Evolutionary conservation across 495 filamentous ascomycete genomes (phyloP).

Genomic region (Letharia lupina): DNA sequence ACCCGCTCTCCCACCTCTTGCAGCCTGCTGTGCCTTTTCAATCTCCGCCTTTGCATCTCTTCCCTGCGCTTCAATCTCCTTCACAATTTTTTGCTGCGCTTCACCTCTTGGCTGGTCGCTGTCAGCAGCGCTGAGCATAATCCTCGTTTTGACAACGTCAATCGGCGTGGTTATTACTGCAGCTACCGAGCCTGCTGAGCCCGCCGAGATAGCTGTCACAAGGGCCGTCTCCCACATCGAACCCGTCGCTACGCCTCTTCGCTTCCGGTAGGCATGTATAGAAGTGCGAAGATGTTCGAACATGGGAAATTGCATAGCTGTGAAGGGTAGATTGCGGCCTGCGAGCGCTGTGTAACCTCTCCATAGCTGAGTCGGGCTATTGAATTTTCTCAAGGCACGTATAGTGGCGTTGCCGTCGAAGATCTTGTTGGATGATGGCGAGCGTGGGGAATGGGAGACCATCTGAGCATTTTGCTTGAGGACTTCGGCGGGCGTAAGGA

Average conservation of each 20-base stretch:
- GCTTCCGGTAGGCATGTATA: slow-evolving; percentile 35
- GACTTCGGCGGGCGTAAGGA: slow-evolving; percentile 84
- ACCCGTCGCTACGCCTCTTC: slow-evolving; percentile 20
- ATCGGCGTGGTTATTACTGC: slow-evolving; percentile 70
- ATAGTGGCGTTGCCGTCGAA: slow-evolving; percentile 39
- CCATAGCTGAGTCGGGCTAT: slow-evolving; percentile 55
- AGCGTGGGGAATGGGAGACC: slow-evolving; percentile 21
- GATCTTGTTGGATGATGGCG: slow-evolving; percentile 10
- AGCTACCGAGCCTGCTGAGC: slow-evolving; percentile 57
- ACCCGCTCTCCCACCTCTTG: slow-evolving; percentile 65
- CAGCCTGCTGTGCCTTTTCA: slow-evolving; percentile 53
- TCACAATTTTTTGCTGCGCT: slow-evolving; percentile 17
- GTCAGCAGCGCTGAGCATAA: slow-evolving; percentile 53
- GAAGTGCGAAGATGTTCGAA: slow-evolving; percentile 58
- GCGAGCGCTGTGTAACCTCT: slow-evolving; percentile 72
- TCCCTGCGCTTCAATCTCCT: slow-evolving; percentile 40
- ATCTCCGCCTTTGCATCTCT: slow-evolving; percentile 28
- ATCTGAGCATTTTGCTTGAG: slow-evolving; percentile 93
- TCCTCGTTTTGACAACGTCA: slow-evolving; percentile 76
- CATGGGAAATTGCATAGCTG: slow-evolving; percentile 78
- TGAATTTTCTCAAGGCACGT: slow-evolving; percentile 47
- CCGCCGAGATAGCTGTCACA: slow-evolving; percentile 63
- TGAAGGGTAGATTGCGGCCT: slow-evolving; percentile 76
- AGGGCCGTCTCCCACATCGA: slow-evolving; percentile 51
- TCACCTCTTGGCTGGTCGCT: slow-evolving; percentile 21